Base-by-base conservation (phyloP, 1,284 basidiomycete species). In the Pyrrhoderma noxium region DNA sequence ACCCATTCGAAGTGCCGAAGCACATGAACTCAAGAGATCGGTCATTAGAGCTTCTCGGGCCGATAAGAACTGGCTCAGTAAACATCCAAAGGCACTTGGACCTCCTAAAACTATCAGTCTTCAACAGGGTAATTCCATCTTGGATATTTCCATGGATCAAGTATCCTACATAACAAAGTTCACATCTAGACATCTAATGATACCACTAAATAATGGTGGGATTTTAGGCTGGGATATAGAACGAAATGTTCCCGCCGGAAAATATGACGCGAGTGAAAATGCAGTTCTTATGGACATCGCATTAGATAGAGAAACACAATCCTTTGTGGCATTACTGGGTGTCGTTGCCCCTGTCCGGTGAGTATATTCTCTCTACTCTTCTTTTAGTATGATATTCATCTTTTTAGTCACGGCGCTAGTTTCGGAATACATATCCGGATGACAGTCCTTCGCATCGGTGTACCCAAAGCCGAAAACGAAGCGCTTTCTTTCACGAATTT, bases 161-260 rank as follows among this genome's bases (percentile, higher is more conserved):
- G 19, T 27, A 34, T 5, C 38, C 21, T 53, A 47, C 25, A 48
- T 53, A 13, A 53, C 34, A 19, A 53, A 53, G 16, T 47, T 47
- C 34, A 37, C 51, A 23, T 53, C 51, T 13, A 53, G 38, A 35
- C 51, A 53, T 42, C 18, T 53, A 31, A 19, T 53, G 11, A 9
- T 53, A 8, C 51, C 51, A 5, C 16, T 48, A 16, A 25, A 36
- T 16, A 39, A 40, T 14, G 51, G 51, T n/a, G 40, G 14, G 9
- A 4, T 53, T 9, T 13, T 42, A 19, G 51, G 51, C 9, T 53
- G 51, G 51, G 38, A 53, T 31, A 1, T 53, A 39, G 40, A 53
- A 22, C 18, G 25, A 9, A 37, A 44, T 25, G 14, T 8, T 1
- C 19, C 51, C 21, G 45, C 34, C 34, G 51, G 51, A 3, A 21